phyloP scores from a whole-genome alignment of 106 monocot genomes.

The Acorus calamus region DNA sequence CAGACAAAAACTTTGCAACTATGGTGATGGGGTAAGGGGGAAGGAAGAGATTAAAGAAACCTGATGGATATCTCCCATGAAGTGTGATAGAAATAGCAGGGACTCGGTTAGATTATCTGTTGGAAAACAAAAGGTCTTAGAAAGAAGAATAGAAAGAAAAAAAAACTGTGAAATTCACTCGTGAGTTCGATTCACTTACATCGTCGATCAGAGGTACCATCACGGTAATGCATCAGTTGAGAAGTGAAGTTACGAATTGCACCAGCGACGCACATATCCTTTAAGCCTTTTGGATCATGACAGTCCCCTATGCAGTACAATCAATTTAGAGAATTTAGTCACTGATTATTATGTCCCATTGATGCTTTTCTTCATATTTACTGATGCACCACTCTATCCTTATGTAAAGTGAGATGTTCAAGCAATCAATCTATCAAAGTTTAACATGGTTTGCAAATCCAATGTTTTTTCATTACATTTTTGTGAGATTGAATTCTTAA shows the following conservation, averaged over 20 bases:
- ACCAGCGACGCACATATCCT: conserved; percentile 68
- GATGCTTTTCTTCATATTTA: too few relatives aligned
- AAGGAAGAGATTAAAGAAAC: conserved; percentile 9
- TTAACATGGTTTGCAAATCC: too few relatives aligned
- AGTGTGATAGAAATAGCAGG: conserved; percentile 63
- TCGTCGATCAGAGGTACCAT: conserved; percentile 47
- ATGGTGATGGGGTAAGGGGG: too few relatives aligned
- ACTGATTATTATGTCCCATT: too few relatives aligned
- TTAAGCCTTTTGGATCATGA: conserved; percentile 28
- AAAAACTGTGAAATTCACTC: background rate
- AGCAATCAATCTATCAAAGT: too few relatives aligned
- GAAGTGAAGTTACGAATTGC: conserved; percentile 55
- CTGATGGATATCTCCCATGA: conserved; percentile 80
- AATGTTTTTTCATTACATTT: too few relatives aligned
- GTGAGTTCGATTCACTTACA: conserved; percentile 17
- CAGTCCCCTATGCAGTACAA: conserved; percentile 43
- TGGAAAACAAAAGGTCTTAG: background rate
- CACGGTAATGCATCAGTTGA: conserved; percentile 57
- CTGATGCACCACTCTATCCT: too few relatives aligned
- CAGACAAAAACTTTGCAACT: too few relatives aligned
- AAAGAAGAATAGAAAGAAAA: background rate
- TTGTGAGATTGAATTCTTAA: too few relatives aligned
- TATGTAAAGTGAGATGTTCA: too few relatives aligned
- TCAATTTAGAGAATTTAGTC: background rate
- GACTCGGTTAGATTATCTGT: conserved; percentile 71